These are phyloP conservation scores for Sherardia arvensis DNA, from an alignment of 257 asterid species.

Conservation along the genomic window DNA sequence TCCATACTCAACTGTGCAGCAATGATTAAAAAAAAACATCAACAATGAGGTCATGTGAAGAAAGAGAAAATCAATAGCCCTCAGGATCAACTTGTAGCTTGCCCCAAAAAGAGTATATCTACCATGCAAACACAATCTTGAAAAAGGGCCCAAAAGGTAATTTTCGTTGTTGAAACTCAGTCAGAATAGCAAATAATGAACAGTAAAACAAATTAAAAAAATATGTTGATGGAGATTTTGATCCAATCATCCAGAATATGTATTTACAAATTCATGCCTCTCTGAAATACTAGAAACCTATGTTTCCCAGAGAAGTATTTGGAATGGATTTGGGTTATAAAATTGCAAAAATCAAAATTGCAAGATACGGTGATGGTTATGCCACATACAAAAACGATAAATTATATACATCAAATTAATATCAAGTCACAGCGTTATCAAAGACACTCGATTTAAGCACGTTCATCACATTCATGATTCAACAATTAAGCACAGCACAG, in stretches of 20 bases:
- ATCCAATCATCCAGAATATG: no score
- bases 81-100: background rate
- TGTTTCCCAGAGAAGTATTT: no score
- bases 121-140: background rate
- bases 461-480: background rate
- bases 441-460: background rate
- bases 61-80: no score
- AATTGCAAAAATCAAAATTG: no score
- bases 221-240: background rate
- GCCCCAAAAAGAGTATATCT: background rate
- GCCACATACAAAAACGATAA: no score
- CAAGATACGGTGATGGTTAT: no score
- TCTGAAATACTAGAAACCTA: no score
- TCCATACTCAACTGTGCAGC: background rate
- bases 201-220: no score
- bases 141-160: background rate
- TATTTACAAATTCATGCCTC: no score
- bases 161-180: background rate
- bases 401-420: no score
- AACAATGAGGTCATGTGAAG: background rate
- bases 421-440: background rate
- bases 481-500: background rate
- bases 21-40: no score
- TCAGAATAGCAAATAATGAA: background rate
- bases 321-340: no score